phyloP scores from a whole-genome alignment of 805 yeast species.

The Sugiyamaella qingdaonensis region DNA sequence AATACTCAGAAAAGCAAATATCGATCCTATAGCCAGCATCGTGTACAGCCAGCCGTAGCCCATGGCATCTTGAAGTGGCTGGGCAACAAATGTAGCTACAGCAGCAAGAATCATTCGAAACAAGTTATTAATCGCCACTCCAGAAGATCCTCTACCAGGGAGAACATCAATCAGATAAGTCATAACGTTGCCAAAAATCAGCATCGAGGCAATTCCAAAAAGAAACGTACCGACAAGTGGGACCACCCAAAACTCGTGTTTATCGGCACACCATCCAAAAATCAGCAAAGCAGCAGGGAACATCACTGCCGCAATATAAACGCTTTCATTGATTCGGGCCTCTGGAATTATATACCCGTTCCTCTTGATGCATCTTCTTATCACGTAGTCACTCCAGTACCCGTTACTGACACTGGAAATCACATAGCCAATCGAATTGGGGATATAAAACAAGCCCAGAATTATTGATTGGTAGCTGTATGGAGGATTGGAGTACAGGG shows the following conservation, averaged over 20 bases:
- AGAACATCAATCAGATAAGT: slow-evolving; percentile 79
- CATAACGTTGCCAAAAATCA: slow-evolving; percentile 73
- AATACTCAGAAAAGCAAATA: slow-evolving; percentile 19
- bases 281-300: slow-evolving; percentile 64
- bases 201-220: slow-evolving; percentile 80
- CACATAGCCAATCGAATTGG: slow-evolving; percentile 75
- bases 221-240: slow-evolving; percentile 79
- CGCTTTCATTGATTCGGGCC: slow-evolving; percentile 71
- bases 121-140: slow-evolving; percentile 77
- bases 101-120: slow-evolving; percentile 73
- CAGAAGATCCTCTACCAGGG: slow-evolving; percentile 87
- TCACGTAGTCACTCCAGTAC: slow-evolving; percentile 63
- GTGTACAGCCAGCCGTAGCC: slow-evolving; percentile 69
- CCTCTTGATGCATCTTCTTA: slow-evolving; percentile 46
- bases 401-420: slow-evolving; percentile 80
- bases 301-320: slow-evolving; percentile 57
- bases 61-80: slow-evolving; percentile 62
- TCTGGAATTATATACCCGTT: slow-evolving; percentile 74
- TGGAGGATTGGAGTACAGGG: slow-evolving; percentile 57
- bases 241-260: slow-evolving; percentile 64
- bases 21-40: slow-evolving; percentile 51
- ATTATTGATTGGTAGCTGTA: slow-evolving; percentile 63
- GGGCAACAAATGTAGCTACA: slow-evolving; percentile 66
- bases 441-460: slow-evolving; percentile 74
- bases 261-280: slow-evolving; percentile 78